Evolutionary conservation across 2,329 filamentous ascomycete species (phyloP), one percentile per base, ranked within the genome.

Genomic region (Verticillium nubilum): DNA sequence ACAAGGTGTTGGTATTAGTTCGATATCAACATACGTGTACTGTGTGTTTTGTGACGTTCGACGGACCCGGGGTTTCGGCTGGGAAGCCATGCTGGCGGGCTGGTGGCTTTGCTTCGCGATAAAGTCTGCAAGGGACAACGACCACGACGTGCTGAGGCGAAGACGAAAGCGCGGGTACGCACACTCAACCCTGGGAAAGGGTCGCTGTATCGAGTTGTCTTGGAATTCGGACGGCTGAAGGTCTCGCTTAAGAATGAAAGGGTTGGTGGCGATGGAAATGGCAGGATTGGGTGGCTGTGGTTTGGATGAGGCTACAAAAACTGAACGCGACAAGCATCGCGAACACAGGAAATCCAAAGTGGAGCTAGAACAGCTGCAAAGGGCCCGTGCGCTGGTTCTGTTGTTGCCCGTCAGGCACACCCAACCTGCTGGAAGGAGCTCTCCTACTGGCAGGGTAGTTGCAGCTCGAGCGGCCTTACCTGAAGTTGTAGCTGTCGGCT

Each of bases 1-100:
- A 17, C 42, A 42, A n/a, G n/a, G 0, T 3, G 29, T 29, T 19
- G 5, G 13, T 9, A 10, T 52, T 12, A 57, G 50, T 2, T 4
- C 3, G 5, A 23, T 13, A 7, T 10, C 6, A 12, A 62, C 76
- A 63, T 70, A 80, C 78, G 78, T 79, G 66, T 79, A 75, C 59
- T 80, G 77, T 52, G 74, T 78, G 59, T 80, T 81, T 68, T 80
- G 77, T 59, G 75, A 73, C 26, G 78, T 80, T 61, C 78, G 77
- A 64, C 78, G 76, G 54, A 80, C 73, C 60, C 78, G 71, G 47
- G 77, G 77, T 52, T 61, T 63, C 13, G 65, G 60, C 31, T 65
- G 60, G 17, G 62, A 54, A n/a, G 66, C 59, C 68, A 69, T 70
- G 25, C 26, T 55, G 52, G 17, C n/a, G 25, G 33, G 13, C 5